Evolutionary conservation across 2,329 filamentous ascomycete species (phyloP).

Genomic region (Fusarium cyanostomum): DNA sequence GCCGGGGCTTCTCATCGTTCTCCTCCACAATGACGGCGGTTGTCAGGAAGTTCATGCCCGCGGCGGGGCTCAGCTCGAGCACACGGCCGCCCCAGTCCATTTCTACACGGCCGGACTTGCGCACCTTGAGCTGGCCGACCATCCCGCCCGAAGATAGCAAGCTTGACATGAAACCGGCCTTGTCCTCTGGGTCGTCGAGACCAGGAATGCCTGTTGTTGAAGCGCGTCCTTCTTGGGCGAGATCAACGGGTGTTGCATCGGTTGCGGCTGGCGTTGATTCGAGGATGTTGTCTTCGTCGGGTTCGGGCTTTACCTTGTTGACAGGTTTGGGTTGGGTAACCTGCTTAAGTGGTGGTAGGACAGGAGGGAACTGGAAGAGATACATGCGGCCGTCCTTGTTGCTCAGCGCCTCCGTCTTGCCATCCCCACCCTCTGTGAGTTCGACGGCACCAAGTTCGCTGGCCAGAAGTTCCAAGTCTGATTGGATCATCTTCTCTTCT

Average conservation of each 20-base stretch:
- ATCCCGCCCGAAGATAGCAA: slow-evolving; percentile 63
- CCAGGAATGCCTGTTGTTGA: slow-evolving; percentile 17
- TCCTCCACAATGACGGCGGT: slow-evolving; percentile 69
- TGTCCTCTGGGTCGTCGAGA: slow-evolving; percentile 47
- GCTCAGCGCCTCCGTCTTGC: slow-evolving; percentile 42
- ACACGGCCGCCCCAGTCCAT: slow-evolving; percentile 69
- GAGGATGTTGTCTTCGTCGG: slow-evolving; percentile 51
- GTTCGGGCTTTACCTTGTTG: slow-evolving; percentile 55
- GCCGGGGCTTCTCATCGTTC: slow-evolving; percentile 60
- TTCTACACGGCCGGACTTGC: slow-evolving; percentile 69
- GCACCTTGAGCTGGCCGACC: slow-evolving; percentile 68
- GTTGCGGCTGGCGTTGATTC: slow-evolving; percentile 42
- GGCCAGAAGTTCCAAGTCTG: slow-evolving; percentile 54
- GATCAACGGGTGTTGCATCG: slow-evolving; percentile 50
- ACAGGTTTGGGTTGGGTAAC: slow-evolving; percentile 37
- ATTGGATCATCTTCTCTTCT: slow-evolving; percentile 52
- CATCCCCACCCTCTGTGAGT: slow-evolving; percentile 44
- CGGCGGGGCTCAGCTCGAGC: slow-evolving; percentile 61
- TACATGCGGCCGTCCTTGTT: slow-evolving; percentile 67
- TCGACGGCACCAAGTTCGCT: slow-evolving; percentile 54
- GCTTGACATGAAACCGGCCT: slow-evolving; percentile 50
- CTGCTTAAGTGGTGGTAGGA: slow-evolving; percentile 64
- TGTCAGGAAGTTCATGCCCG: slow-evolving; percentile 65
- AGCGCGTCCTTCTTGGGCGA: slow-evolving; percentile 51
- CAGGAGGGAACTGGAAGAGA: slow-evolving; percentile 71